phyloP scores from a whole-genome alignment of 2,329 filamentous ascomycete species.

The Talaromyces marneffei region DNA sequence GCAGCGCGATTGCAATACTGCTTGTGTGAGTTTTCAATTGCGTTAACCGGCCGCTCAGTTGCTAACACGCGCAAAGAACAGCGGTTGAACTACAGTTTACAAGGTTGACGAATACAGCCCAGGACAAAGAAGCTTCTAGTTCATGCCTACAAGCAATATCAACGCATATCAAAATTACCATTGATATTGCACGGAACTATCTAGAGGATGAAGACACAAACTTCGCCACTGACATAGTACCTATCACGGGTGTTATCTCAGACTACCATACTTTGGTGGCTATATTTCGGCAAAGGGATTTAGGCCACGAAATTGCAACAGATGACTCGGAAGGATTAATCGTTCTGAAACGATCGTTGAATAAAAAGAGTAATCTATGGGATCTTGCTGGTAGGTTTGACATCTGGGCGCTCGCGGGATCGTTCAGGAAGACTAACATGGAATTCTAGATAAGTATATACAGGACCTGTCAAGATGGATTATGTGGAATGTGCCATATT shows the following conservation, averaged over 20 bases:
- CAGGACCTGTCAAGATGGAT: background rate
- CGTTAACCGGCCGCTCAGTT: background rate
- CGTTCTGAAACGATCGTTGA: background rate
- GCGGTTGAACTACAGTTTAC: background rate
- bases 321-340: background rate
- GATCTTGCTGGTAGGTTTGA: slow-evolving; percentile 5
- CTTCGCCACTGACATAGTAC: background rate
- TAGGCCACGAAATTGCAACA: background rate
- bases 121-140: background rate
- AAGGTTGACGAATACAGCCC: background rate
- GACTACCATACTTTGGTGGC: background rate
- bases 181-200: slow-evolving; percentile 5
- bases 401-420: no score
- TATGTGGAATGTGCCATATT: background rate
- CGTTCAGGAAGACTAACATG: background rate
- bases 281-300: background rate
- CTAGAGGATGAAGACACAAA: background rate
- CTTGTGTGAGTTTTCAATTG: slow-evolving; percentile 1
- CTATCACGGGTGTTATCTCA: slow-evolving; percentile 4
- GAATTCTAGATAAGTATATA: background rate
- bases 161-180: background rate
- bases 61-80: background rate
- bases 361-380: background rate
- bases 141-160: background rate
- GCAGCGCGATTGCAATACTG: slow-evolving; percentile 5